Evolutionary conservation across 2,329 filamentous ascomycete species (phyloP), one percentile per base, ranked within the genome.

Genomic region (Aaosphaeria pasadenensis): DNA sequence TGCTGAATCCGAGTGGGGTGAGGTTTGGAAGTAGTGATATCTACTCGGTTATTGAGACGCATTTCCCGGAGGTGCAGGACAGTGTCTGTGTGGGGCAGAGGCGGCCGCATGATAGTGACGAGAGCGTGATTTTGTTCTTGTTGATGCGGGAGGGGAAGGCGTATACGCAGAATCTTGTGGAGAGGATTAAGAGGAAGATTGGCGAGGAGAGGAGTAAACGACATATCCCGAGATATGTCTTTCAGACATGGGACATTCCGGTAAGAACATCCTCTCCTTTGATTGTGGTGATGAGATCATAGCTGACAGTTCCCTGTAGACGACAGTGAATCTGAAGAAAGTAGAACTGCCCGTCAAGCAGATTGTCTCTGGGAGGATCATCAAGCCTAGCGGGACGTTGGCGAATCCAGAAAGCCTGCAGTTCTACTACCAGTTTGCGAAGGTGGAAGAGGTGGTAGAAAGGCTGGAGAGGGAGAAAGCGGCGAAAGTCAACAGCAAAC

Each of bases 271-370:
- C 40, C 41, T 7, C 31, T 9, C 30, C 3, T 44, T 44, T 7
- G 30, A 32, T 43, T 5, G 5, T 43, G 31, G 5, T 31, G 11
- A 31, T 11, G 41, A 7, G 30, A 48, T 39, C 32, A 31, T 36
- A 13, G 30, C 41, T 49, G 33, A 29, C 33, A 9, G 7, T 9
- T 36, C 3, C n/a, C 11, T 33, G 41, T 42, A 90, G 84, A 88
- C 85, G 0, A 94, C 89, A 0, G 84, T 94, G 53, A 94, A 92
- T 63, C 71, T 89, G 43, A 94, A 94, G 67, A 94, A 94, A 69
- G 89, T 94, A 4, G 89, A 94, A 66, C 60, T 94, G 45, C 88
- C 88, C 0, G 86, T 94, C 30, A 94, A 94, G 72, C 86, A 89
- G 62, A 94, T 94, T 53, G 85, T 94, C 1, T 89, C 82, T 0